Percentiles rank a stretch among this genome's conserved stretches.
Evolutionary conservation across 306 rosid genomes (phyloP).

Genomic region (Inga laurina): DNA sequence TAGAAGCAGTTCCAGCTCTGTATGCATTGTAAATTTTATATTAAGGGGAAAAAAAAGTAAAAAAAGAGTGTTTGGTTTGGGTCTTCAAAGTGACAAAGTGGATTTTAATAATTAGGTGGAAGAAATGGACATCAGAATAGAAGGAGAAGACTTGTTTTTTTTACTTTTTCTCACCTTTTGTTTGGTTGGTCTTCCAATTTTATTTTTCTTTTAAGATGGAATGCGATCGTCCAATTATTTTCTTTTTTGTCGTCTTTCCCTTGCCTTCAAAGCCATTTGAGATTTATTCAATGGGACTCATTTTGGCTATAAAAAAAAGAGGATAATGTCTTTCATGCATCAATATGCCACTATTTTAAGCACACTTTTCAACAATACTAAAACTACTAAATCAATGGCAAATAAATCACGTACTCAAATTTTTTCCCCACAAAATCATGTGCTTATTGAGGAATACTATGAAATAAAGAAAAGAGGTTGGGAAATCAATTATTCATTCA

Average conservation of each 20-base stretch:
- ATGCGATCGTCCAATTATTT: constrained; percentile 49
- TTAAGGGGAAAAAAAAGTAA: neutral
- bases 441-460: no score
- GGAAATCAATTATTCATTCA: neutral
- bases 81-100: constrained; percentile 26
- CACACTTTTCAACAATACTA: neutral
- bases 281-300: neutral
- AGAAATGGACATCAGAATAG: constrained; percentile 35
- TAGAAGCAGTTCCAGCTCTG: constrained; percentile 25
- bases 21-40: constrained; percentile 41
- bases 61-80: constrained; percentile 26
- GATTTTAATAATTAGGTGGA: constrained; percentile 31
- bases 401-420: neutral
- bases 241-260: constrained; percentile 45
- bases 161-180: constrained; percentile 14
- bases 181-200: constrained; percentile 22
- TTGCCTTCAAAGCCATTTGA: neutral
- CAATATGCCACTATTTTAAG: neutral
- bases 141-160: constrained; percentile 24
- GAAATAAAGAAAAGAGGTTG: neutral
- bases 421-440: neutral
- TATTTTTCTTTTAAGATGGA: constrained; percentile 30
- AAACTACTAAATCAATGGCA: neutral
- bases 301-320: neutral
- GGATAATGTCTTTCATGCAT: neutral